phyloP scores from a whole-genome alignment of 345 rosid species.

The Acer campestre region DNA sequence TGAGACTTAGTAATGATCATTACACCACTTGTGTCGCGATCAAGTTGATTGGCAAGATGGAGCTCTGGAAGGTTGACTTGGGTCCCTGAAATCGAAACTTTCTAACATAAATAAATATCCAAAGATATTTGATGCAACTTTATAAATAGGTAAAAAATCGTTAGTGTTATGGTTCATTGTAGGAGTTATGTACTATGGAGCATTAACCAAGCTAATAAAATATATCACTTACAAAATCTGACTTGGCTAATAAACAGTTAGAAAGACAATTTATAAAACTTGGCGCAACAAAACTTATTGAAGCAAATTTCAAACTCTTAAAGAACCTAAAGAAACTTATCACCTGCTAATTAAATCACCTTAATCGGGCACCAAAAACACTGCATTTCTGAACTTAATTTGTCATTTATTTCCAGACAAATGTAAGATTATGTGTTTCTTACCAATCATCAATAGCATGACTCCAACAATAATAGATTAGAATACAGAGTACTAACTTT shows the following conservation, averaged over 20 bases:
- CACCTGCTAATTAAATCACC: neutral
- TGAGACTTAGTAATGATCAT: slow-evolving; percentile 85
- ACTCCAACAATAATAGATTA: neutral
- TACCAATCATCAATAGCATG: neutral
- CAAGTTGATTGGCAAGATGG: slow-evolving; percentile 88
- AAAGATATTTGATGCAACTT: neutral
- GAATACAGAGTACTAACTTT: neutral
- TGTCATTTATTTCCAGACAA: neutral
- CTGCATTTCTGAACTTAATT: neutral
- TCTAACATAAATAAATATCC: slow-evolving; percentile 11
- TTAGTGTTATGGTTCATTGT: neutral
- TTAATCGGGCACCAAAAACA: neutral
- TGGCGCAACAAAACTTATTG: neutral
- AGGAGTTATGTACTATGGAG: neutral
- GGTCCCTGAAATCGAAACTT: slow-evolving; percentile 31
- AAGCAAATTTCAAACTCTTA: neutral
- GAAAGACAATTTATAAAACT: too few species aligned
- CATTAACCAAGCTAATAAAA: neutral
- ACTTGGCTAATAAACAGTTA: neutral
- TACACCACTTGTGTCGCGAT: slow-evolving; percentile 90
- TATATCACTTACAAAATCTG: neutral
- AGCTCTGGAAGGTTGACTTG: slow-evolving; percentile 40
- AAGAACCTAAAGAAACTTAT: neutral
- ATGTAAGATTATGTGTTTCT: neutral
- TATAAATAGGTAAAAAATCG: neutral